phyloP scores from a whole-genome alignment of 2,329 filamentous ascomycete genomes.

The Cladosporium oxysporum region DNA sequence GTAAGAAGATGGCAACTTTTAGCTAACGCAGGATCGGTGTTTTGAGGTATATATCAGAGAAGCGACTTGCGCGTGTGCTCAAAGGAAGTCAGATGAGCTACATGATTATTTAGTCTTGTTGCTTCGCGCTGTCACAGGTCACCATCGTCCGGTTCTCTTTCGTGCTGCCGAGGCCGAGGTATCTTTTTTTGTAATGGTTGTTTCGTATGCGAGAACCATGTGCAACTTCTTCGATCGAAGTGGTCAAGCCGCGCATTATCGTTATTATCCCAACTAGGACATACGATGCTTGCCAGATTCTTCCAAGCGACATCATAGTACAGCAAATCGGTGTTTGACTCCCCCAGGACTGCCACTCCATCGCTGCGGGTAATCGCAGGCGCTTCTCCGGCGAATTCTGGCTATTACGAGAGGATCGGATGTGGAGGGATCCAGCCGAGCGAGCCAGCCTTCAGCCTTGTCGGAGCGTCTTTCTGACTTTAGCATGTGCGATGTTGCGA shows the following conservation, averaged over 20 bases:
- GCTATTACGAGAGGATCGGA: conserved; percentile 13
- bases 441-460: background rate
- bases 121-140: background rate
- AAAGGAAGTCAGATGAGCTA: conserved; percentile 10
- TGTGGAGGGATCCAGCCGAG: conserved; percentile 2
- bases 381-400: conserved; percentile 4
- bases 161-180: conserved; percentile 11
- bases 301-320: background rate
- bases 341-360: background rate
- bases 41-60: background rate
- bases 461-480: background rate
- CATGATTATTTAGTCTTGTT: background rate
- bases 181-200: background rate
- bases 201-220: background rate
- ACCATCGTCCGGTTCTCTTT: conserved; percentile 13
- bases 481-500: background rate
- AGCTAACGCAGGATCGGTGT: conserved; percentile 8
- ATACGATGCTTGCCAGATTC: background rate
- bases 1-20: conserved; percentile 16
- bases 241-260: background rate
- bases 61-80: background rate
- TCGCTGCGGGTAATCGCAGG: conserved; percentile 8
- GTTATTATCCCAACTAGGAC: background rate
- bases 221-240: background rate
- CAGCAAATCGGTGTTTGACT: background rate